These are phyloP conservation scores for Chlorociboria aeruginascens DNA, from an alignment of 495 filamentous ascomycete species.

Conservation along the genomic window DNA sequence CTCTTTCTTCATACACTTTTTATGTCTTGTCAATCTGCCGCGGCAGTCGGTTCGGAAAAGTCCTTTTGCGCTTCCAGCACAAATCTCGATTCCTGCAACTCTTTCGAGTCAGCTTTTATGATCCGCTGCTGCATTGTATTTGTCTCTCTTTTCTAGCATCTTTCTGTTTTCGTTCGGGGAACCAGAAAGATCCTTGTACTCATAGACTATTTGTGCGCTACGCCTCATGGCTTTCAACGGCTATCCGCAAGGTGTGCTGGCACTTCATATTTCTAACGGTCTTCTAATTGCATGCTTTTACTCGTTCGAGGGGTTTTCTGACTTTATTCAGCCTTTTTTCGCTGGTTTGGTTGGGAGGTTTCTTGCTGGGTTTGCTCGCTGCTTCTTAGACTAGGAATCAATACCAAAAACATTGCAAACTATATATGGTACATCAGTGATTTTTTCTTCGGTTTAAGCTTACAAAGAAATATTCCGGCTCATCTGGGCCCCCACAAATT, in stretches of 20 bases:
- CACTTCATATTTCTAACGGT: background rate
- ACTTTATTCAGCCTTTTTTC: background rate
- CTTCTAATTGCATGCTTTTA: background rate
- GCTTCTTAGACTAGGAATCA: constrained; percentile 9
- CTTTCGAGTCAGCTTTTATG: constrained; percentile 11
- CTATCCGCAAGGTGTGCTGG: constrained; percentile 1
- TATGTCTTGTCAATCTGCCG: constrained; percentile 18
- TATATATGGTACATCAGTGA: background rate
- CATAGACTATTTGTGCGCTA: constrained; percentile 15
- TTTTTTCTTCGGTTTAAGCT: background rate
- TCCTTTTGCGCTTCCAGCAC: constrained; percentile 11
- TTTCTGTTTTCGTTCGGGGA: constrained; percentile 2
- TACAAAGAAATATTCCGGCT: background rate
- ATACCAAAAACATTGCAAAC: constrained; percentile 20
- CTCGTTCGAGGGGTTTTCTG: background rate
- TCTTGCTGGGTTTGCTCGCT: constrained; percentile 1
- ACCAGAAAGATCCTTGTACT: constrained; percentile 11
- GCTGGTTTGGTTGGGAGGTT: background rate
- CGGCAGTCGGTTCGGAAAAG: constrained; percentile 16
- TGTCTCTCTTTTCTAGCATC: constrained; percentile 1
- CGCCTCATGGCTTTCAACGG: background rate
- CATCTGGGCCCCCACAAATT: too few species aligned
- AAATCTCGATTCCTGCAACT: constrained; percentile 3
- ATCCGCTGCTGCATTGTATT: constrained; percentile 1
- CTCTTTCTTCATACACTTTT: constrained; percentile 15